phyloP scores from a whole-genome alignment of 306 rosid species.

The Medicago lupulina region DNA sequence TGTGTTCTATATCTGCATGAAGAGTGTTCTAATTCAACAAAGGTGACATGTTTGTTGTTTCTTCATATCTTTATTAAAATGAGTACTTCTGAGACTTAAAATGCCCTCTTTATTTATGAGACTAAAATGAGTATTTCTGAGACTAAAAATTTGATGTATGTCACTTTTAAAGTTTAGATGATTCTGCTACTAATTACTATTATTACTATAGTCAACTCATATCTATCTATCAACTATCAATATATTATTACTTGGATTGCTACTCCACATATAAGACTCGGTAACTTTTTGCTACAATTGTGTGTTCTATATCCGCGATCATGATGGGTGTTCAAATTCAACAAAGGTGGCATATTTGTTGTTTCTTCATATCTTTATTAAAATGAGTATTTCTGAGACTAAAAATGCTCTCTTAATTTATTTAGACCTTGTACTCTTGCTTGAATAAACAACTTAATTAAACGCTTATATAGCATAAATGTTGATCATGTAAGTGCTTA shows the following conservation, averaged over 20 bases:
- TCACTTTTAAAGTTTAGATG: not conserved
- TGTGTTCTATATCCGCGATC: not conserved
- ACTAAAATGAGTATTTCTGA: no score
- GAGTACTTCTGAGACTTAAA: not conserved
- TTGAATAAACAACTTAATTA: not conserved
- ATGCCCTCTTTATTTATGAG: not conserved
- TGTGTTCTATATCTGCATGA: constrained; percentile 1
- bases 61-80: no score
- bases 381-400: not conserved
- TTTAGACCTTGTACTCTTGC: not conserved
- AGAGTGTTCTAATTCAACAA: not conserved
- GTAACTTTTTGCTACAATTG: not conserved
- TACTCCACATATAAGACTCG: not conserved
- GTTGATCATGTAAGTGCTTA: not conserved
- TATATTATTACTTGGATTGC: not conserved
- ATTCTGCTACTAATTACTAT: not conserved
- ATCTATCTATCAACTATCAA: constrained; percentile 5
- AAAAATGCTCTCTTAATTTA: not conserved
- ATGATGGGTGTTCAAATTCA: not conserved
- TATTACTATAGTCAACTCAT: constrained; percentile 8
- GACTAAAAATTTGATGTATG: not conserved
- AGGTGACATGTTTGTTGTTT: not conserved
- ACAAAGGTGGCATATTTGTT: not conserved
- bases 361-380: no score
- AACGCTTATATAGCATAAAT: no score